Evolutionary conservation across 1,284 basidiomycete genomes (phyloP), one percentile per base, ranked within the genome.

Genomic region (Schizophyllum commune): DNA sequence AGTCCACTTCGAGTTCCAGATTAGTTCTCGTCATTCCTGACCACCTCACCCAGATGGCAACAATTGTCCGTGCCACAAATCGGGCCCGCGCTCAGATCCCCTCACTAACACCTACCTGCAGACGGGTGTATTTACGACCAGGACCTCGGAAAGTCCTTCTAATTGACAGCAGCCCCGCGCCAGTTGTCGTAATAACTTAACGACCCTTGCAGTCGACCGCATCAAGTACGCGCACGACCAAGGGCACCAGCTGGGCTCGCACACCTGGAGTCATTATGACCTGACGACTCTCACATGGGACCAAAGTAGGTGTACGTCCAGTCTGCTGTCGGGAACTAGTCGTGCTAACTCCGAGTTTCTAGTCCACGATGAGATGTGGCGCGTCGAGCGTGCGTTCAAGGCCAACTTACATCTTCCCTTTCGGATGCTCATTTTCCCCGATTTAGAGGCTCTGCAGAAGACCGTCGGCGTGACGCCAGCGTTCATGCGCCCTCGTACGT

Each of bases 241-340:
- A 8, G 79, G 78, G 1, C 82, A 84, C 68, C 80, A 82, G 57
- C 67, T 85, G 52, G 83, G 74, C 4, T 81, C 79, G 22, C 83
- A 85, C 66, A 81, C 82, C 32, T 85, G 83, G 83, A 71, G 72
- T 5, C 83, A 84, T 67, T 66, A 72, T 19, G 74, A 85, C 66
- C 67, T 84, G 19, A 74, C 73, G 32, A 75, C 68, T 1, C 70
- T 83, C 47, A 68, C 68, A 27, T 72, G 73, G 68, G 71, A 74
- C 65, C 66, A 80, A 66, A 70, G 79, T 79, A 63, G 58, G 72
- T 68, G 32, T 58, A 15, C 32, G 3, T 33, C 58, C 52, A 8
- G 19, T 32, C 2, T 3, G 33, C 15, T 27, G n/a, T 15, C 3
- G 9, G 17, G 5, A 4, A n/a, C 19, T 21, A 55, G 11, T 19